Base-by-base conservation (phyloP, 768 basidiomycete species). In the Tephrocybe sp. region DNA sequence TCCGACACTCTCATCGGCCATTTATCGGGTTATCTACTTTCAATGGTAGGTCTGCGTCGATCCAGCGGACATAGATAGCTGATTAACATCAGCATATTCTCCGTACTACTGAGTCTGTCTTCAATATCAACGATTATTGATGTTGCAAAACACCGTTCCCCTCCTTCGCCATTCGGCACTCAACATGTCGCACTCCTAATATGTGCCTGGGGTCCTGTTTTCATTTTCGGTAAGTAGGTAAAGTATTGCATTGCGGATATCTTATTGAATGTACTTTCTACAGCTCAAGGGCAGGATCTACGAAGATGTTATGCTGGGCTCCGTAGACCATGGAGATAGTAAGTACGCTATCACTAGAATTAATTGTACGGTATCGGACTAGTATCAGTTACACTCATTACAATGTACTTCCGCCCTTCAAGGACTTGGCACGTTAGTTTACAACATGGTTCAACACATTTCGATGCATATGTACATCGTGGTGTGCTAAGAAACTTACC, bases 171-270 rank as follows among this genome's bases (percentile, higher is more conserved):
- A 4, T 78, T 87, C 56, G 84, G 84, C 23, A 79, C 84, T 23
- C 85, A 87, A 53, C 82, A 87, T 61, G 60, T 87, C 48, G 80
- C 82, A 34, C 62, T 87, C 40, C 58, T 87, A 13, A 64, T 85
- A 22, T 74, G 70, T 9, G 82, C 73, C 9, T 87, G 84, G 84
- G 79, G 74, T 6, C 85, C 84, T 9, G 67, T 70, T 10, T 31
- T 86, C 17, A 60, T 83, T 30, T 80, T 85, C 56, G 76, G 84
- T 78, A 47, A 55, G 73, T 60, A 9, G 2, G 10, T 4, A 17
- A n/a, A 16, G 0, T 16, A 26, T 7, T 14, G 10, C 30, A 31
- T 30, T n/a, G 2, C 1, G 5, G 20, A 19, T n/a, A 13, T 17
- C 8, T 44, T 0, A 17, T 22, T 19, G 14, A 20, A 4, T 10